A percentile compares a stretch with the other conserved stretches of the same genome.
Evolutionary conservation across 176 grass and related monocot species (phyloP).

Genomic region (Typha latifolia): DNA sequence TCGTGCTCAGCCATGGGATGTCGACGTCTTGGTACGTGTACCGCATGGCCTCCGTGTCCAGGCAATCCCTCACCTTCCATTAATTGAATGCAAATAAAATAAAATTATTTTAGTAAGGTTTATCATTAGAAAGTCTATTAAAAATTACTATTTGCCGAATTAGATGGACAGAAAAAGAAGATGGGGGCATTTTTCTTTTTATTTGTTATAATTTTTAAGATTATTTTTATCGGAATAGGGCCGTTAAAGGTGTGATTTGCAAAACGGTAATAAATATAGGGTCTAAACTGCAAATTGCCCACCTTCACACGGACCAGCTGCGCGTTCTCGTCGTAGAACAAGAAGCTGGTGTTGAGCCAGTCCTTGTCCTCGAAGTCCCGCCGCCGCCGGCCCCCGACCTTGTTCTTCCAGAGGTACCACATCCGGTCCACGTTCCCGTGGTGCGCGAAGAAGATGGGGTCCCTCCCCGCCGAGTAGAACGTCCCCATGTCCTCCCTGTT

Average conservation of each 20-base stretch:
- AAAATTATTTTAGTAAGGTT: too few relatives aligned
- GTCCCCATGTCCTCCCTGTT: constrained; percentile 63
- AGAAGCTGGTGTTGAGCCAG: constrained; percentile 65
- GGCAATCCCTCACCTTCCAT: constrained; percentile 38
- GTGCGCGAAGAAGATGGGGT: constrained; percentile 66
- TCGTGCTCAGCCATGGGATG: constrained; percentile 42
- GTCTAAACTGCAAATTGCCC: too few relatives aligned
- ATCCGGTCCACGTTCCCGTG: constrained; percentile 59
- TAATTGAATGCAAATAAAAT: too few relatives aligned
- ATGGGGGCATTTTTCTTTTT: too few relatives aligned
- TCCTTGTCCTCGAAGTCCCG: constrained; percentile 43
- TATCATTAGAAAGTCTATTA: too few relatives aligned
- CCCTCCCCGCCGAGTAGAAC: constrained; percentile 47
- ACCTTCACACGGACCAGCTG: constrained; percentile 33
- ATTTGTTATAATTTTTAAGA: too few relatives aligned
- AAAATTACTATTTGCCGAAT: too few relatives aligned
- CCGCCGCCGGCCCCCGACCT: constrained; percentile 9
- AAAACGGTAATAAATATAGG: too few relatives aligned
- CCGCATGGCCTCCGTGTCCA: constrained; percentile 26
- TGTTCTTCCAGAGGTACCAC: constrained; percentile 42
- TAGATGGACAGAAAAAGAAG: too few relatives aligned
- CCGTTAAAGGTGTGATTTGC: too few relatives aligned
- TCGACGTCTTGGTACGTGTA: constrained; percentile 52
- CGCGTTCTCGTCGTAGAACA: constrained; percentile 83
- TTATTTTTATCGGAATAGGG: too few relatives aligned